Base-by-base conservation (phyloP, 1,284 basidiomycete genomes). In the Macrocybe sp. region DNA sequence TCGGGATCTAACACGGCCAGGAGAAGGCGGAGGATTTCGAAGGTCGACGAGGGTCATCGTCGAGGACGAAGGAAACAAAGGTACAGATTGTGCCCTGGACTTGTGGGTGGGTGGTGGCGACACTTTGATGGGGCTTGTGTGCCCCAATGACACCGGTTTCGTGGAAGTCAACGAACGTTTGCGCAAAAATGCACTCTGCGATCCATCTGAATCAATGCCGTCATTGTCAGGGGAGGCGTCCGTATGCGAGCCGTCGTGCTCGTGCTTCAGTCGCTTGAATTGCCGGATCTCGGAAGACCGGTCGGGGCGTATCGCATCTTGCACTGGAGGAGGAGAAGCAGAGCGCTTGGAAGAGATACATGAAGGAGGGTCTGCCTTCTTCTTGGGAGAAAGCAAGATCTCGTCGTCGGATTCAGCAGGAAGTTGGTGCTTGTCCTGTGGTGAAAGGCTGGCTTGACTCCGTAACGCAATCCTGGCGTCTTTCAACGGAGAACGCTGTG, bases 401-500 rank as follows among this genome's bases (percentile, higher is more conserved):
- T 72, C 70, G 56, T 72, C 69, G 41, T 73, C 69, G 2, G 63
- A 63, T 11, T 63, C 61, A 5, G 62, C 54, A 12, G 41, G 47
- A 40, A 47, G 42, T 29, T 43, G 41, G 29, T 33, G 41, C 22
- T 9, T 46, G 4, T 40, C 38, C 6, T 30, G 16, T 8, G 32
- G 31, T 6, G 29, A 14, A 39, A 10, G 33, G 37, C 36, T 51
- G 42, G 22, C 46, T 22, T 55, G 53, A 46, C 59, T 61, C 47
- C 61, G 59, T 42, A 61, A 54, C 11, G 68, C 67, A 37, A 52
- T 69, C 42, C 71, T 68, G 40, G 78, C 78, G 53, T 69, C 64
- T 59, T 79, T 79, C 61, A 80, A 64, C 2, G 78, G 77, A 31
- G 76, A 79, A 36, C 65, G 63, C 36, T 69, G 65, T 33, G 73